Conservation (phyloP, 805 yeast species). For the Kazachstania bromeliacearum region DNA sequence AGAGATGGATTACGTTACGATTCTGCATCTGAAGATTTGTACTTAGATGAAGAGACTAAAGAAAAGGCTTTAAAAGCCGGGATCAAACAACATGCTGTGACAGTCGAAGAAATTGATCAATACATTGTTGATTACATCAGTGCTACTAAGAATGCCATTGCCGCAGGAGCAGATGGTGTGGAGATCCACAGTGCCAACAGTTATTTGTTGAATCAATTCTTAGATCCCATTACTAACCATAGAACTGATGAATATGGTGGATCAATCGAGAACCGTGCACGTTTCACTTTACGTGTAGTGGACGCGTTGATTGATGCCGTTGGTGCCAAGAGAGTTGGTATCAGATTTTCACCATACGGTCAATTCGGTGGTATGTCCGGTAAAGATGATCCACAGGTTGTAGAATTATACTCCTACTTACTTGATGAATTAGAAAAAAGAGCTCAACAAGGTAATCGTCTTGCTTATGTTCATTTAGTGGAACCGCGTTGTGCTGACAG, state of each 20-base stretch:
- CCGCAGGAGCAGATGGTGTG: slow-evolving; percentile 43
- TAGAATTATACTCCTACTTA: slow-evolving; percentile 33
- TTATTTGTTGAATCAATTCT: slow-evolving; percentile 46
- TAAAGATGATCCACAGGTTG: slow-evolving; percentile 20
- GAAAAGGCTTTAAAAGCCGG: slow-evolving; percentile 27
- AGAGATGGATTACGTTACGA: slow-evolving; percentile 30
- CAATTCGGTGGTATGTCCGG: slow-evolving; percentile 33
- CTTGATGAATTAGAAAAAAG: slow-evolving; percentile 33
- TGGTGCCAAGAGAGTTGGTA: slow-evolving; percentile 41
- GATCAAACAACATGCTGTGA: slow-evolving; percentile 25
- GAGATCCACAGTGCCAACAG: slow-evolving; percentile 66
- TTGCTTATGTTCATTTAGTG: slow-evolving; percentile 37
- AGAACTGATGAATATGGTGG: slow-evolving; percentile 49
- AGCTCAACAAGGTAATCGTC: slow-evolving; percentile 26
- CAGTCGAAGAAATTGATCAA: slow-evolving; percentile 30
- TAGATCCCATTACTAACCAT: slow-evolving; percentile 37
- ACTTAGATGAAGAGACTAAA: slow-evolving; percentile 28
- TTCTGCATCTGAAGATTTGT: slow-evolving; percentile 33
- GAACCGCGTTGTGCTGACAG: slow-evolving; percentile 36
- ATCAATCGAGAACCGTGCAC: slow-evolving; percentile 38
- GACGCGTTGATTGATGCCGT: slow-evolving; percentile 41
- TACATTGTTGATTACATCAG: slow-evolving; percentile 33
- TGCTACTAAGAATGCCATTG: slow-evolving; percentile 35
- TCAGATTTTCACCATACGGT: slow-evolving; percentile 43
- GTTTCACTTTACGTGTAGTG: slow-evolving; percentile 39